Base-by-base conservation (phyloP, 2,329 filamentous ascomycete genomes). In the Drechslerella dactyloides region DNA sequence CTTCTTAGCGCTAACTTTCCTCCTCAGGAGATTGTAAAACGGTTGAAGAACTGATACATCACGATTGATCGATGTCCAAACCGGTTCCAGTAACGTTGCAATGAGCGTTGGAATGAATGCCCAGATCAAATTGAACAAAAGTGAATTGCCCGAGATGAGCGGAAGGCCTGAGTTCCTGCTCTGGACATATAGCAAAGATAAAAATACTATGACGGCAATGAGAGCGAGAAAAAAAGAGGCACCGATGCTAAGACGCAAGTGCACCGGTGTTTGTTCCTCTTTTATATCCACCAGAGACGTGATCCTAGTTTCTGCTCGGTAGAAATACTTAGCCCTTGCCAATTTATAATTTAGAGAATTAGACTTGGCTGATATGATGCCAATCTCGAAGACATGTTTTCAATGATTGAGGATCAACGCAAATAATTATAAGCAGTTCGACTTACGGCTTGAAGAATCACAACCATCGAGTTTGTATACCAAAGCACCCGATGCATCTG, bases 1-100 rank as follows among this genome's bases (percentile, higher is more conserved):
- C 15, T 35, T 56, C n/a, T 24, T 15, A 0, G 61, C 60, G 1
- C 24, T 5, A 1, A 65, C 46, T 13, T 65, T 65, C 13, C 61
- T 23, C 33, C 57, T 65, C 7, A 58, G 1, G 21, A 65, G 61
- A 13, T 65, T 65, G 17, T 65, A 65, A 19, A 65, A 57, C 0
- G 61, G 61, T 19, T 65, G 61, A 15, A 65, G 53, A 2, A 65
- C 44, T 2, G 61, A 65, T 15, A 65, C 52, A 27, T 65, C 61
- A 0, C 61, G 61, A 19, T 65, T 65, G 8, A 65, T 57, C 11
- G 53, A 51, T 13, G 53, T 37, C 61, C 61, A 65, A 7, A 65
- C 30, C 8, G 61, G 61, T 10, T 65, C 61, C 6, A 65, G 44
- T 6, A 46, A 11, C 13, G 61, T 52, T 7, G 61, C 61, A 13